A percentile compares a stretch with the other conserved stretches of the same genome.
Evolutionary conservation across 31 red algal species (phyloP).

Genomic region (Bonnemaisonia californica): DNA sequence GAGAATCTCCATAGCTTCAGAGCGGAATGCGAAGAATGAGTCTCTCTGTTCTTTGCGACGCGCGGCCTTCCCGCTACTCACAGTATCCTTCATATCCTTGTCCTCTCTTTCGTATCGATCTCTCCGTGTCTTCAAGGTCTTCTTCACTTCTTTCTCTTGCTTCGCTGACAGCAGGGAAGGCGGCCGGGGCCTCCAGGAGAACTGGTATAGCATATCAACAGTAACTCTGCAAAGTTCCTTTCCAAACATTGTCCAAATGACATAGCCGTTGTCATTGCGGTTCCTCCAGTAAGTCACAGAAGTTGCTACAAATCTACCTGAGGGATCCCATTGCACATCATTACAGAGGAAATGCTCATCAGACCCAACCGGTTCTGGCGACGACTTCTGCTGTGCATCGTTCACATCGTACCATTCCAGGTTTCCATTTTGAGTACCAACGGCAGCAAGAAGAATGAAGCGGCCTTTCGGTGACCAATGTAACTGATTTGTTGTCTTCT

Average conservation of each 20-base stretch:
- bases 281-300: slow-evolving; percentile 72
- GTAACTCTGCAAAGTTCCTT: slow-evolving; percentile 64
- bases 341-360: slow-evolving; percentile 87
- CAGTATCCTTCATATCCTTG: slow-evolving; percentile 76
- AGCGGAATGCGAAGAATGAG: slow-evolving; percentile 66
- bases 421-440: slow-evolving; percentile 76
- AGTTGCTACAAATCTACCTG: slow-evolving; percentile 84
- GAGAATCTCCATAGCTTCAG: slow-evolving; percentile 40
- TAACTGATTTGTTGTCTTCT: slow-evolving; percentile 72
- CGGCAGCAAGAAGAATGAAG: slow-evolving; percentile 82
- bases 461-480: slow-evolving; percentile 90
- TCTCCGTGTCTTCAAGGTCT: slow-evolving; percentile 74
- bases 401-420: slow-evolving; percentile 90
- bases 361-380: slow-evolving; percentile 74
- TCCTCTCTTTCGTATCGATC: slow-evolving; percentile 91
- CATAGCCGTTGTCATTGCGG: slow-evolving; percentile 87
- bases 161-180: slow-evolving; percentile 70
- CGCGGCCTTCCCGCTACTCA: slow-evolving; percentile 85
- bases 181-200: slow-evolving; percentile 89
- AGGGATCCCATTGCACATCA: slow-evolving; percentile 91
- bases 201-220: slow-evolving; percentile 85
- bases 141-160: slow-evolving; percentile 78
- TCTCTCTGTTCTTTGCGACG: slow-evolving; percentile 74
- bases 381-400: slow-evolving; percentile 58
- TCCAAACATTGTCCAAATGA: slow-evolving; percentile 92